phyloP scores from a whole-genome alignment of 176 grass and related monocot genomes.

The Aegilops longissima region DNA sequence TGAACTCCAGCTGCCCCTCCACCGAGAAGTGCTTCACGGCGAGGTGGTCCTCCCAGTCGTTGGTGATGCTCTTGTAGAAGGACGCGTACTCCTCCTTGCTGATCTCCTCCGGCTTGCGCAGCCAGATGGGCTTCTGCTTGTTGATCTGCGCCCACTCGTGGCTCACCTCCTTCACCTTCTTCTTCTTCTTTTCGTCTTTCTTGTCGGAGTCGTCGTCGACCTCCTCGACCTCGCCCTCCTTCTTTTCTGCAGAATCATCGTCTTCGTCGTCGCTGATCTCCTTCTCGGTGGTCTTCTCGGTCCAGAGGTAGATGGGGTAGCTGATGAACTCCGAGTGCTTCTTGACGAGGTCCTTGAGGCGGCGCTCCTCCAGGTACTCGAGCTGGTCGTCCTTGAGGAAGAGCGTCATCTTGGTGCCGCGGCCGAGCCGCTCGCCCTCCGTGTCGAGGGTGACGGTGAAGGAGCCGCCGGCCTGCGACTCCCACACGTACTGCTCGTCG shows the following conservation, averaged over 20 bases:
- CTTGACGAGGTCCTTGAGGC: slow-evolving; percentile 68
- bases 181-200: slow-evolving; percentile 21
- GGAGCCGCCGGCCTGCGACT: slow-evolving; percentile 58
- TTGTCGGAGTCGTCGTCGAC: slow-evolving; percentile 9
- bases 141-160: slow-evolving; percentile 61
- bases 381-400: slow-evolving; percentile 69
- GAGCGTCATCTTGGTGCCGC: slow-evolving; percentile 67
- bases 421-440: slow-evolving; percentile 44
- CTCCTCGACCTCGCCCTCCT: slow-evolving; percentile 47
- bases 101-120: slow-evolving; percentile 67
- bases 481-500: slow-evolving; percentile 75
- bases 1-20: slow-evolving; percentile 63
- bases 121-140: slow-evolving; percentile 77
- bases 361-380: slow-evolving; percentile 60
- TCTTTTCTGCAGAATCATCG: neutral
- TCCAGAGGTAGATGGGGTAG: slow-evolving; percentile 70
- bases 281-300: slow-evolving; percentile 65
- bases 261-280: slow-evolving; percentile 64
- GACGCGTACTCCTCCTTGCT: slow-evolving; percentile 59
- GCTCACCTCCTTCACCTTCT: slow-evolving; percentile 54
- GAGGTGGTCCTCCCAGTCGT: slow-evolving; percentile 62
- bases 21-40: slow-evolving; percentile 71
- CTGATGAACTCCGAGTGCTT: slow-evolving; percentile 73
- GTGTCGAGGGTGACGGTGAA: slow-evolving; percentile 60
- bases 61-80: slow-evolving; percentile 68